Evolutionary conservation across 2,329 filamentous ascomycete species (phyloP).

Genomic region (Cordyceps farinosa): DNA sequence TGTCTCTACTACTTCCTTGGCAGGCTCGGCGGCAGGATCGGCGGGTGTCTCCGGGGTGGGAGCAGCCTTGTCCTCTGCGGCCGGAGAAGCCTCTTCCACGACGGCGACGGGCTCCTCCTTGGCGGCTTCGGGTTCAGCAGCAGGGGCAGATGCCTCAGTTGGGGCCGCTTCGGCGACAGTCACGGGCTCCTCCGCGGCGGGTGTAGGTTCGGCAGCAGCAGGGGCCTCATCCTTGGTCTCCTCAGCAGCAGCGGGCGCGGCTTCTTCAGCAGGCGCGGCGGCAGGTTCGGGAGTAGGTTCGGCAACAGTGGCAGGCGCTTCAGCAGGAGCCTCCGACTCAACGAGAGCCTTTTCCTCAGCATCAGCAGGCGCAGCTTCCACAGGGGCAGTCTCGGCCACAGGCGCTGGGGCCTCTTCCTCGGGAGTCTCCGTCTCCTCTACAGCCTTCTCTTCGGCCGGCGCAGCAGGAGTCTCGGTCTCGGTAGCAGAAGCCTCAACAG

Average conservation of each 20-base stretch:
- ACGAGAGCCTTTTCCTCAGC: not conserved
- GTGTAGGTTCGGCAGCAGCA: not conserved
- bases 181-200: not conserved
- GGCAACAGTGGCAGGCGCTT: not conserved
- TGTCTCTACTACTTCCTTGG: slow-evolving; percentile 20
- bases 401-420: not conserved
- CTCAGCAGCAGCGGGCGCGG: slow-evolving; percentile 3
- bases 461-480: slow-evolving; percentile 16
- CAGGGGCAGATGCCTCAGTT: slow-evolving; percentile 20
- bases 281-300: not conserved
- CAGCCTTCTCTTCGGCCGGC: slow-evolving; percentile 3
- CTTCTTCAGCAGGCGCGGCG: not conserved
- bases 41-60: not conserved
- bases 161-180: slow-evolving; percentile 12
- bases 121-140: slow-evolving; percentile 19
- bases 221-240: slow-evolving; percentile 18
- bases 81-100: slow-evolving; percentile 19
- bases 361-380: slow-evolving; percentile 1
- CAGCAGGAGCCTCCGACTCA: not conserved
- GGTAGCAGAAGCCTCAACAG: not conserved
- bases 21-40: slow-evolving; percentile 19
- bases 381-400: not conserved
- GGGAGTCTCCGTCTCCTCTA: slow-evolving; percentile 20
- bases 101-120: slow-evolving; percentile 6
- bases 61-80: not conserved